Conservation (phyloP, 192 early-diverging fungal genomes). For the Coemansia sp. region DNA sequence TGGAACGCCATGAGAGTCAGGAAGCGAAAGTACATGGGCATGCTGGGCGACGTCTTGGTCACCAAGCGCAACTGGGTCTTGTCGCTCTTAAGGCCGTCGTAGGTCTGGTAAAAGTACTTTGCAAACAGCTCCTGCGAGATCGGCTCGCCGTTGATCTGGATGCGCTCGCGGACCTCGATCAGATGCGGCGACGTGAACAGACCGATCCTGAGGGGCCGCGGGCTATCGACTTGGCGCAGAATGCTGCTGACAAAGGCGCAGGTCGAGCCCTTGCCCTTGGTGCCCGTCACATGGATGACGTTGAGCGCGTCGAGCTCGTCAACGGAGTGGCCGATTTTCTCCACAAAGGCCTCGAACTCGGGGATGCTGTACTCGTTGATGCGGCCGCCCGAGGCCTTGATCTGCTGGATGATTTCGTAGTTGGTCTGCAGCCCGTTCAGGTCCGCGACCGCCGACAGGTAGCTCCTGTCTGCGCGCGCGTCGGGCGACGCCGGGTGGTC, state of each 20-base stretch:
- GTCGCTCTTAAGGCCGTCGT: constrained; percentile 61
- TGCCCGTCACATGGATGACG: constrained; percentile 79
- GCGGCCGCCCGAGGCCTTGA: constrained; percentile 52
- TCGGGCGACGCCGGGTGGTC: too few species aligned
- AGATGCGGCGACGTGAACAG: constrained; percentile 94
- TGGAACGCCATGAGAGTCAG: constrained; percentile 90
- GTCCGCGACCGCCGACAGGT: constrained; percentile 65
- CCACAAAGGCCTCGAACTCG: constrained; percentile 29
- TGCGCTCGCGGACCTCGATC: constrained; percentile 87
- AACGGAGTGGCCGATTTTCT: constrained; percentile 32
- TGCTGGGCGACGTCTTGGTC: constrained; percentile 10
- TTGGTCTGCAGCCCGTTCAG: constrained; percentile 89
- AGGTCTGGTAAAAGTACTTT: constrained; percentile 85
- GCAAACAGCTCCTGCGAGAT: constrained; percentile 70
- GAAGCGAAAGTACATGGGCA: constrained; percentile 86
- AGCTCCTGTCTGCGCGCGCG: neutral
- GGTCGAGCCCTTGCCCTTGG: constrained; percentile 86
- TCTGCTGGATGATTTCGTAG: constrained; percentile 65
- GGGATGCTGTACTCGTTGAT: constrained; percentile 30
- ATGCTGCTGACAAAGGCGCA: constrained; percentile 80
- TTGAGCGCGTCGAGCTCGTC: constrained; percentile 72
- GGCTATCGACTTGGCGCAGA: constrained; percentile 47
- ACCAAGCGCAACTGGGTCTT: constrained; percentile 25
- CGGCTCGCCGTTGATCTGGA: constrained; percentile 85
- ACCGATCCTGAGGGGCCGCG: constrained; percentile 54